Conservation (phyloP, 352 stramenopile species). For the Globisporangium recalcitrans region DNA sequence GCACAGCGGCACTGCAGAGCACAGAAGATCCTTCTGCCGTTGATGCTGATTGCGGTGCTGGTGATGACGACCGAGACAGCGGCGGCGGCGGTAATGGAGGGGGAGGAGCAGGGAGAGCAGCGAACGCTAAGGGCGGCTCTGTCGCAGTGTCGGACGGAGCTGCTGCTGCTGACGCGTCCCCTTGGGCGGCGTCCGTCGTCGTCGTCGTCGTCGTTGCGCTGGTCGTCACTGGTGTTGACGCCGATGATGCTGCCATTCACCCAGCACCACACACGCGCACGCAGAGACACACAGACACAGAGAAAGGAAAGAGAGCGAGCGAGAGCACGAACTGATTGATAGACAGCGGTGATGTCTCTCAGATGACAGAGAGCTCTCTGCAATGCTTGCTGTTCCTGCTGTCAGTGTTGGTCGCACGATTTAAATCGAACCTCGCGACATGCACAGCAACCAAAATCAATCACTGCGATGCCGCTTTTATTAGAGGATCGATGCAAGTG, state of each 20-base stretch:
- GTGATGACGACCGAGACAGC: not conserved
- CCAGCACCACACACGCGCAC: not conserved
- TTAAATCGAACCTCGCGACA: not conserved
- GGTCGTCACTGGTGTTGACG: slow-evolving; percentile 9
- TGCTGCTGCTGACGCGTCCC: slow-evolving; percentile 7
- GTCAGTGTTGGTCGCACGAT: not conserved
- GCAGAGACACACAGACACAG: not conserved
- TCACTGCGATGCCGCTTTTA: too few relatives aligned
- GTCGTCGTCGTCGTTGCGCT: slow-evolving; percentile 7
- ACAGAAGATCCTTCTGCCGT: not conserved
- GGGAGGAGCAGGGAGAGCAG: not conserved
- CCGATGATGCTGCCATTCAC: slow-evolving; percentile 14
- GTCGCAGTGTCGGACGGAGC: slow-evolving; percentile 3
- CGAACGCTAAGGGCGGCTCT: not conserved
- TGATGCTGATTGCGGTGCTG: not conserved
- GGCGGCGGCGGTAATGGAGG: not conserved
- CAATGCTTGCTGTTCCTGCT: not conserved
- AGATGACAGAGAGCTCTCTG: not conserved
- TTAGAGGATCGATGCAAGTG: not conserved
- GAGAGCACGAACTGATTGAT: not conserved
- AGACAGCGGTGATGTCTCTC: not conserved
- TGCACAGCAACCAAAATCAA: too few relatives aligned
- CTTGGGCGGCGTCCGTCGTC: not conserved
- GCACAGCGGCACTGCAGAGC: not conserved
- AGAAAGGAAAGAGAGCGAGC: too few relatives aligned